Evolutionary conservation across 345 rosid genomes (phyloP).

Genomic region (Aethionema arabicum): DNA sequence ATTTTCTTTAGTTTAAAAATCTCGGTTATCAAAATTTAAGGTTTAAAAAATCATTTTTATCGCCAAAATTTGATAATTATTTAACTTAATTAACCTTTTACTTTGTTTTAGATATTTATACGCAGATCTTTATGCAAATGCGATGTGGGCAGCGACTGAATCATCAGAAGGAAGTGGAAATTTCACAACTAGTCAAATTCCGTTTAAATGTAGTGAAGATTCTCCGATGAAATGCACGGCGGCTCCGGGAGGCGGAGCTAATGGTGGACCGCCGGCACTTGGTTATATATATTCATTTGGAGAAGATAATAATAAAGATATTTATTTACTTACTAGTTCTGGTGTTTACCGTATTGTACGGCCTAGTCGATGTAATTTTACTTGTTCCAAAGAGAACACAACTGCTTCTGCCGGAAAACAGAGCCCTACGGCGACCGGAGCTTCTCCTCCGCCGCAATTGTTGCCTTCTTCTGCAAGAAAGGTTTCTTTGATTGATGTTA

Average conservation of each 20-base stretch:
- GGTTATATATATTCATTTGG: slow-evolving; percentile 81
- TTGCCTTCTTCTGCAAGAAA: slow-evolving; percentile 47
- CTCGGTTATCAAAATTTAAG: too few relatives aligned
- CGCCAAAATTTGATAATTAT: too few relatives aligned
- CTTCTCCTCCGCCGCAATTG: slow-evolving; percentile 33
- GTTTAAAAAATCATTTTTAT: too few relatives aligned
- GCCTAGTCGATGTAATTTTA: slow-evolving; percentile 81
- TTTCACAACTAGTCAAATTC: slow-evolving; percentile 54
- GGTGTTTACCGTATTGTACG: slow-evolving; percentile 85
- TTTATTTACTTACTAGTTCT: slow-evolving; percentile 56
- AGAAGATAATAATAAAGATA: slow-evolving; percentile 74
- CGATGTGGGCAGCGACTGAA: slow-evolving; percentile 76
- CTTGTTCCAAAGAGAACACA: slow-evolving; percentile 71
- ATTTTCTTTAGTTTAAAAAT: too few relatives aligned
- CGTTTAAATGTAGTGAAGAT: slow-evolving; percentile 64
- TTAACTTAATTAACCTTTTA: too few relatives aligned
- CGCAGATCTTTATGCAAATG: slow-evolving; percentile 72
- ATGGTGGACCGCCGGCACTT: slow-evolving; percentile 63
- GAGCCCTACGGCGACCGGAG: slow-evolving; percentile 35
- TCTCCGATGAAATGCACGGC: slow-evolving; percentile 68
- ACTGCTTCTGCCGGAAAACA: slow-evolving; percentile 42
- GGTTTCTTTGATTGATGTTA: slow-evolving; percentile 23
- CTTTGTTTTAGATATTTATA: slow-evolving; percentile 73
- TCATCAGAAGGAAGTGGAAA: slow-evolving; percentile 75
- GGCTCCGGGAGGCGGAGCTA: slow-evolving; percentile 54